phyloP scores from a whole-genome alignment of 257 asterid species.

The Gardenia jasminoides region DNA sequence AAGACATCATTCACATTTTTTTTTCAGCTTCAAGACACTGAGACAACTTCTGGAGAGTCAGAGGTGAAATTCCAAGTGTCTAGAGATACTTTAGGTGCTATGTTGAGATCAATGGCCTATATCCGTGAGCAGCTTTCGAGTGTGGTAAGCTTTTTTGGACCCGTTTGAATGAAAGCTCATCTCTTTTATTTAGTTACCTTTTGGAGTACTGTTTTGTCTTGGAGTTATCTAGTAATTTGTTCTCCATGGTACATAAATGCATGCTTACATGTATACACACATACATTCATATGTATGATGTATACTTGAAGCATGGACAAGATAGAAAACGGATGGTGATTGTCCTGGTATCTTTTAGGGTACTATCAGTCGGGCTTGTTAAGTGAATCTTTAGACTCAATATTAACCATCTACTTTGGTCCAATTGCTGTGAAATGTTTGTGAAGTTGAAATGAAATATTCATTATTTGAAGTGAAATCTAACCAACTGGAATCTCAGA shows the following conservation, averaged over 20 bases:
- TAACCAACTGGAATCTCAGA: background rate
- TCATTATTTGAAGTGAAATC: background rate
- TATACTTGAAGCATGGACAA: background rate
- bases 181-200: background rate
- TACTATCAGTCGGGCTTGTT: background rate
- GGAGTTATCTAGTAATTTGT: background rate
- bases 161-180: conserved; percentile 10
- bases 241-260: too few relatives aligned
- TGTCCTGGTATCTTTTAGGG: too few relatives aligned
- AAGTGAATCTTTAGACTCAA: background rate
- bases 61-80: conserved; percentile 85
- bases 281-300: too few relatives aligned
- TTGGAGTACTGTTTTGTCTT: background rate
- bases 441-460: background rate
- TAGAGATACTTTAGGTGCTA: conserved; percentile 69
- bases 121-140: conserved; percentile 76
- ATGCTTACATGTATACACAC: too few relatives aligned
- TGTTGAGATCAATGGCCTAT: conserved; percentile 85
- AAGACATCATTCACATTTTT: background rate
- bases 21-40: conserved; percentile 81
- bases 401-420: background rate
- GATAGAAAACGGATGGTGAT: background rate
- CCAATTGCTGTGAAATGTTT: background rate
- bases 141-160: conserved; percentile 40
- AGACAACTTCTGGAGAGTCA: conserved; percentile 64